Evolutionary conservation across 495 filamentous ascomycete genomes (phyloP), one percentile per base, ranked within the genome.

Genomic region (Ascodesmis nigricans): DNA sequence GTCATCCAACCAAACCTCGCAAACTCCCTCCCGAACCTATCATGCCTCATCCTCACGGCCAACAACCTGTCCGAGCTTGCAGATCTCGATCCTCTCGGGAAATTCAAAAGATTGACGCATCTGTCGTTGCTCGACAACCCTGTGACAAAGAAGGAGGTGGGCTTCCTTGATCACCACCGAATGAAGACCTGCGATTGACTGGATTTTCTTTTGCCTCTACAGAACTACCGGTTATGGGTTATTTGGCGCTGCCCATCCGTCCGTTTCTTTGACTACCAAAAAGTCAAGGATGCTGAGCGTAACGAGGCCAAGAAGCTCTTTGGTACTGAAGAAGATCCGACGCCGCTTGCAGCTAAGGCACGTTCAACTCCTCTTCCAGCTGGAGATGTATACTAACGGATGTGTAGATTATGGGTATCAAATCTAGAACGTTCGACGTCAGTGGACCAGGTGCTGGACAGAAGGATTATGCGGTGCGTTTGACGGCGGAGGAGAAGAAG

Each of bases 201-300:
- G n/a, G n/a, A n/a, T n/a, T n/a, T n/a, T n/a, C n/a, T n/a, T n/a
- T n/a, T n/a, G n/a, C n/a, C n/a, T n/a, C n/a, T 22, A 20, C 50
- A 93, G 87, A 55, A 95, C 55, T 99, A 93, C 57, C 71, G 87
- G 10, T 73, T 73, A 55, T 99, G 77, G 75, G 57, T 91, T 23
- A 68, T 99, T 47, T 93, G 76, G 77, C 67, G 73, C 29, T 73
- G 72, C 45, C 81, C 82, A 3, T 63, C 61, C 14, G 68, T 99
- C 16, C 75, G 83, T 22, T 92, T 92, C 60, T 63, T 99, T 29
- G 90, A 99, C 58, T 93, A 81, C 54, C 66, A 70, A 35, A 90
- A 87, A 57, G 79, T 95, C 20, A 90, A 79, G 52, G 68, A 83
- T 30, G 69, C 60, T 1, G 90, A 99, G 61, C 73, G 83, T 11